Conservation (phyloP, 1,284 basidiomycete species). For the Blastosporella zonata region DNA sequence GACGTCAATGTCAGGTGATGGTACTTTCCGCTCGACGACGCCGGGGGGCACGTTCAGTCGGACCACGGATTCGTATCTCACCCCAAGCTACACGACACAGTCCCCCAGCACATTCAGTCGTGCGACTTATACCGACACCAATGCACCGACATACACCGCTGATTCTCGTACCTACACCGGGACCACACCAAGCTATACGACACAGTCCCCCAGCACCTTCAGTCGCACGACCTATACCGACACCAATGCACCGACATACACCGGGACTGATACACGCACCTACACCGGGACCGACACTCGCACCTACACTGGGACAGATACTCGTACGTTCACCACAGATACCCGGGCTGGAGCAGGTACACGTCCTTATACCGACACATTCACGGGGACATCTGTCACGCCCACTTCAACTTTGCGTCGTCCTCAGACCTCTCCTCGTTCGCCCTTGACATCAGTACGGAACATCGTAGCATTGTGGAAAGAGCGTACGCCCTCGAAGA, state of each 20-base stretch:
- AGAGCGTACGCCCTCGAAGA: conserved; percentile 50
- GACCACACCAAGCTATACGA: conserved; percentile 28
- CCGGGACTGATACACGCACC: conserved; percentile 24
- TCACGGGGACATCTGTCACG: conserved; percentile 21
- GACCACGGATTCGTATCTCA: conserved; percentile 27
- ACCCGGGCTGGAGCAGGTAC: conserved; percentile 19
- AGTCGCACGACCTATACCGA: conserved; percentile 25
- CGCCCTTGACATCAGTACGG: conserved; percentile 67
- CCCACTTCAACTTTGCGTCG: conserved; percentile 43
- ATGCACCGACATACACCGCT: conserved; percentile 19
- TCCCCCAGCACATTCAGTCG: conserved; percentile 23
- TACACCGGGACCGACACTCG: conserved; percentile 26
- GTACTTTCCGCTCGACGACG: conserved; percentile 26
- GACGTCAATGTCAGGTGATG: conserved; percentile 22
- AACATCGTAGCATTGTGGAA: conserved; percentile 83
- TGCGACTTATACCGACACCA: conserved; percentile 24
- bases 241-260: conserved; percentile 22
- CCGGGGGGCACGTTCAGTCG: conserved; percentile 23
- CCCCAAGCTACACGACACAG: conserved; percentile 28
- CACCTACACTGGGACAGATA: conserved; percentile 23
- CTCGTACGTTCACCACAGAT: conserved; percentile 17
- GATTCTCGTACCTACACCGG: conserved; percentile 26
- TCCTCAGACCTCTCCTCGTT: conserved; percentile 59
- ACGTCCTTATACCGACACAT: conserved; percentile 15
- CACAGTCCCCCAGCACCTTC: conserved; percentile 23